Evolutionary conservation across 495 filamentous ascomycete species (phyloP).

Genomic region (Xylaria flabelliformis): DNA sequence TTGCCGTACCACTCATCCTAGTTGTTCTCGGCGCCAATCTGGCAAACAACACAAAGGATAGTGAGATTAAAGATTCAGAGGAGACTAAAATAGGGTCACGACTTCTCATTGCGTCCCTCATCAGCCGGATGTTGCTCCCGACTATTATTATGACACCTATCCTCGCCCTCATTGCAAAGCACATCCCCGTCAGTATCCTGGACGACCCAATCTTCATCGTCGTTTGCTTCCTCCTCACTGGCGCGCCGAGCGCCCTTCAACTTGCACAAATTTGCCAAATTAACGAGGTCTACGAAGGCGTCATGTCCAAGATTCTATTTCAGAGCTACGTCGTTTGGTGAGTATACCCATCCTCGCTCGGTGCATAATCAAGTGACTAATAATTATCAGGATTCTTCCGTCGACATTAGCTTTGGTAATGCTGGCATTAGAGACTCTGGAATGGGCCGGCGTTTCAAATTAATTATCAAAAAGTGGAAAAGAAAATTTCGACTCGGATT

Average conservation of each 20-base stretch:
- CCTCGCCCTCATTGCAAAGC: conserved; percentile 89
- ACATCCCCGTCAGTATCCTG: conserved; percentile 88
- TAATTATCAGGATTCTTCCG: conserved; percentile 76
- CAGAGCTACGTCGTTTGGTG: conserved; percentile 98
- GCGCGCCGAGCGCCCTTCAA: conserved; percentile 92
- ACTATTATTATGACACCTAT: conserved; percentile 94
- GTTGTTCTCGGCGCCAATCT: conserved; percentile 97
- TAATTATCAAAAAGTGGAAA: neutral
- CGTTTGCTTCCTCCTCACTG: conserved; percentile 94
- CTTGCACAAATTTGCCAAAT: conserved; percentile 98
- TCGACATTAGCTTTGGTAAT: conserved; percentile 91
- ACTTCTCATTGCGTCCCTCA: conserved; percentile 81
- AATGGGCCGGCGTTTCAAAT: conserved; percentile 69
- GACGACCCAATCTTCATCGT: conserved; percentile 98
- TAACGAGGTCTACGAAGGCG: conserved; percentile 91
- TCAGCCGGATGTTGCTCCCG: conserved; percentile 91
- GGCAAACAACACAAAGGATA: conserved; percentile 72
- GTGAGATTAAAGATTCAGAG: conserved; percentile 66
- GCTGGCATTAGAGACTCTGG: conserved; percentile 88
- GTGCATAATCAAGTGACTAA: conserved; percentile 36
- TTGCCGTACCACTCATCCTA: conserved; percentile 92
- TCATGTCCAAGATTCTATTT: conserved; percentile 92
- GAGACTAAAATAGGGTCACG: conserved; percentile 72
- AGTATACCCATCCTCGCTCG: conserved; percentile 39
- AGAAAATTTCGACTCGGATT: neutral